Evolutionary conservation across 2,329 filamentous ascomycete species (phyloP), one percentile per base, ranked within the genome.

Genomic region (Pestalotiopsis sp.): DNA sequence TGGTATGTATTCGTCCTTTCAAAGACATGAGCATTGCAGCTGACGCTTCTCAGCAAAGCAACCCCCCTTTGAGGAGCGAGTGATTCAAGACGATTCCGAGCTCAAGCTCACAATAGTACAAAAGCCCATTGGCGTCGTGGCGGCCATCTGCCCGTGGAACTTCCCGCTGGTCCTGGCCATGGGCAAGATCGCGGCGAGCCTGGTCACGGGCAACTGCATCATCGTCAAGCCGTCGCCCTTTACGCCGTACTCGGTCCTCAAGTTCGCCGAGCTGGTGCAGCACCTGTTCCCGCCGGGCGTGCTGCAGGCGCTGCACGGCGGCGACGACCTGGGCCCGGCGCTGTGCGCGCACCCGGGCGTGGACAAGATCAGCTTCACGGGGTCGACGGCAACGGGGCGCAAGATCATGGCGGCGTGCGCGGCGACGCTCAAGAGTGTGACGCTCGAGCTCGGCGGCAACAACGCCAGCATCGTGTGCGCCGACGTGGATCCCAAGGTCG

Each of bases 371-470:
- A 60, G n/a, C n/a, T 66, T 88, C 79, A 88, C 86, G 9, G 86
- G 86, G 17, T 86, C 84, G 36, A 85, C 81, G 65, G 81, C 82
- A 1, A 88, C 86, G 1, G 86, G 86, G 38, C 87, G 87, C 80
- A 86, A 84, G 77, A 84, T 88, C 73, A 86, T 87, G 84, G 83
- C 82, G 68, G 81, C 80, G 17, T 81, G 81, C 66, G 78, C 83
- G 23, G 81, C 81, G 73, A 87, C 85, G 0, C 78, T 88, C 67
- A 88, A 88, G 81, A 79, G 85, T 66, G 82, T 87, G 27, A 87
- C 84, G 3, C 82, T 88, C 62, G 86, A 88, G 77, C 80, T 87
- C 31, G 86, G 86, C 67, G 86, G 86, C 66, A 88, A 88, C 74
- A 85, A 87, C 69, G 82, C 86, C 7, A 82, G 83, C 59, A 86